phyloP scores from a whole-genome alignment of 2,329 filamentous ascomycete genomes.

The Venturia aucupariae region DNA sequence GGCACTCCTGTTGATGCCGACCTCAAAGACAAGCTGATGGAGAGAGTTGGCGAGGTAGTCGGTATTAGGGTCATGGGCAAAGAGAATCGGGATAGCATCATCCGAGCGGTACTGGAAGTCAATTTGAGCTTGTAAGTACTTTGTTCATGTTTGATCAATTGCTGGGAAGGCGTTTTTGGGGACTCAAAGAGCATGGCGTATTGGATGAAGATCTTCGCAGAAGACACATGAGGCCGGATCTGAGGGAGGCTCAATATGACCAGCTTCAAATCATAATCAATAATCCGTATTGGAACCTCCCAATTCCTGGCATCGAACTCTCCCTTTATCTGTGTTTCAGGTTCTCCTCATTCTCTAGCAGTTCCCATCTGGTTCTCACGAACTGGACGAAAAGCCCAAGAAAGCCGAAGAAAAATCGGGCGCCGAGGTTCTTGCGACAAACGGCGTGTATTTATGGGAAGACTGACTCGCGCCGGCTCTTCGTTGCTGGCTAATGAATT shows the following conservation, averaged over 20 bases:
- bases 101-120: slow-evolving; percentile 31
- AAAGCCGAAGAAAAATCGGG: too few species aligned
- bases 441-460: too few species aligned
- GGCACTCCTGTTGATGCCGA: slow-evolving; percentile 33
- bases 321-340: too few species aligned
- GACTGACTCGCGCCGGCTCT: too few species aligned
- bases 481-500: too few species aligned
- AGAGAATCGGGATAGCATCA: slow-evolving; percentile 27
- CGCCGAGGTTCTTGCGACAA: too few species aligned
- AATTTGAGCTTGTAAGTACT: slow-evolving; percentile 20
- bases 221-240: neutral
- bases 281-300: too few species aligned
- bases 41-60: slow-evolving; percentile 36
- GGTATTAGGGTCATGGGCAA: slow-evolving; percentile 31
- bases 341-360: too few species aligned
- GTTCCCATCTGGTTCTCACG: too few species aligned
- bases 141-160: neutral
- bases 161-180: neutral
- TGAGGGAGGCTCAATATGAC: neutral
- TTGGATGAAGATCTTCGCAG: neutral
- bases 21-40: slow-evolving; percentile 32
- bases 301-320: too few species aligned
- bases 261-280: neutral
- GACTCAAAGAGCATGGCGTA: neutral
- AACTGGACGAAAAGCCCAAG: too few species aligned